Evolutionary conservation across 306 rosid genomes (phyloP).

Genomic region (Vigna trinervia): DNA sequence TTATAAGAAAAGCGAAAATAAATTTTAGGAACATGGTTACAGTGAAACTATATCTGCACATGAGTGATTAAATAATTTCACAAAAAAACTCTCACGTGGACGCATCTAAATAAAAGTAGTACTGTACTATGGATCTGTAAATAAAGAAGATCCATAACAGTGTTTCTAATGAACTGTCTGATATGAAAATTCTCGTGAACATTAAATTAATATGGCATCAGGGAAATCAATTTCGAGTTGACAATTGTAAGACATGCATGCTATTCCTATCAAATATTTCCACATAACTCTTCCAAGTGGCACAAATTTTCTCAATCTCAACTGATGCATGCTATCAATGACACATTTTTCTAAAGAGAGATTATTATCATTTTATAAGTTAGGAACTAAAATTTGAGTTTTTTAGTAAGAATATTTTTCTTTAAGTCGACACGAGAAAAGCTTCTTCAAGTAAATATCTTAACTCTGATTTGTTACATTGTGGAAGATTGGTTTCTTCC

Average conservation of each 20-base stretch:
- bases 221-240: background rate
- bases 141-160: background rate
- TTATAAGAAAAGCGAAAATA: too few relatives aligned
- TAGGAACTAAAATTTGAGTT: too few relatives aligned
- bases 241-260: constrained; percentile 3
- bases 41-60: too few relatives aligned
- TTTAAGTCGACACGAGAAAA: too few relatives aligned
- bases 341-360: background rate
- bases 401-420: too few relatives aligned
- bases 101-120: background rate
- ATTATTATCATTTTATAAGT: background rate
- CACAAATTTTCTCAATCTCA: background rate
- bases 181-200: background rate
- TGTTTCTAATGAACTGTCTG: background rate
- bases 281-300: background rate
- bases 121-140: background rate
- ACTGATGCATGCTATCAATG: background rate
- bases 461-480: too few relatives aligned
- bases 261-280: background rate
- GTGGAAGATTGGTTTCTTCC: too few relatives aligned
- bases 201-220: background rate
- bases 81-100: too few relatives aligned
- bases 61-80: too few relatives aligned
- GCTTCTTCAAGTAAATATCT: too few relatives aligned
- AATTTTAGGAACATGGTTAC: too few relatives aligned